Conservation (phyloP, 2,329 filamentous ascomycete genomes). For the Fusarium sp. region DNA sequence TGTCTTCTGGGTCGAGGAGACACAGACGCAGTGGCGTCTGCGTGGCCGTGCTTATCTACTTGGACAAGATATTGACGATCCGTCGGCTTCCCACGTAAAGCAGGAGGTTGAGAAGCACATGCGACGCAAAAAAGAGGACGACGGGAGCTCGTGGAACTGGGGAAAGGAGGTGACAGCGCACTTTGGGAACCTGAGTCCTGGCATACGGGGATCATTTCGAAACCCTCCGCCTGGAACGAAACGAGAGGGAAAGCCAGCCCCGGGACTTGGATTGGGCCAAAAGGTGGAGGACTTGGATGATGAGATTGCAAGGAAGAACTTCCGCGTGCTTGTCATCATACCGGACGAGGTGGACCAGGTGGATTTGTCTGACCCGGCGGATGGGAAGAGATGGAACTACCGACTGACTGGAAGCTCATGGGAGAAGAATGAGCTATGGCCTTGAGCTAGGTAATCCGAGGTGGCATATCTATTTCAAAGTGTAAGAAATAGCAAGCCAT, state of each 20-base stretch:
- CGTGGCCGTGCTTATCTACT: conserved; percentile 80
- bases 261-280: conserved; percentile 61
- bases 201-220: conserved; percentile 80
- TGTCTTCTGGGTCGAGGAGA: conserved; percentile 79
- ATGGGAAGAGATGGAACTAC: conserved; percentile 72
- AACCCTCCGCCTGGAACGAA: conserved; percentile 74
- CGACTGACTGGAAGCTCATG: conserved; percentile 66
- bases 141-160: conserved; percentile 75
- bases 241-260: conserved; percentile 59
- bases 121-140: conserved; percentile 53
- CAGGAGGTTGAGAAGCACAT: conserved; percentile 69
- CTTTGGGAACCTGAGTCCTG: conserved; percentile 87
- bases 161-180: conserved; percentile 80
- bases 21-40: conserved; percentile 84
- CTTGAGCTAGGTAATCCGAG: conserved; percentile 47
- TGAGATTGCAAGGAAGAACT: conserved; percentile 74
- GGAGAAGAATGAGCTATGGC: conserved; percentile 76
- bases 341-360: conserved; percentile 80
- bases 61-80: conserved; percentile 69
- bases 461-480: too few relatives aligned
- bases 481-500: background rate
- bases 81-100: conserved; percentile 59
- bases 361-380: conserved; percentile 73
- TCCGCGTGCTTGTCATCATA: conserved; percentile 82
- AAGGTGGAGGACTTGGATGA: conserved; percentile 78